A percentile compares a stretch with the other conserved stretches of the same genome.
Evolutionary conservation across 805 yeast genomes (phyloP).

Genomic region (Spathaspora sp.): DNA sequence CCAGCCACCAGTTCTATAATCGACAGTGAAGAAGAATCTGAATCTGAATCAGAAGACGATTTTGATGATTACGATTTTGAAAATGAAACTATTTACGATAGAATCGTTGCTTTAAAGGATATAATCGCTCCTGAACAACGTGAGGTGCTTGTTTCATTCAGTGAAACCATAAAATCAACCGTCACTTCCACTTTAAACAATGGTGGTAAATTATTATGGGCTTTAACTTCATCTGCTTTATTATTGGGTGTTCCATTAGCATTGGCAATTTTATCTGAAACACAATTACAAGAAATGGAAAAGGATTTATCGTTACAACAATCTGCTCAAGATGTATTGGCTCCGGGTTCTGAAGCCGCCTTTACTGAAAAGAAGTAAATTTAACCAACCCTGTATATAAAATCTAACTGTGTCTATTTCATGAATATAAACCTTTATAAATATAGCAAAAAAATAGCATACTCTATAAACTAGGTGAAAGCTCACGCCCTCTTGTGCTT

Average conservation of each 20-base stretch:
- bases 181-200: conserved; percentile 48
- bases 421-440: background rate
- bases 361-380: conserved; percentile 27
- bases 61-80: conserved; percentile 68
- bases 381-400: background rate
- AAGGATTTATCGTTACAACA: conserved; percentile 82
- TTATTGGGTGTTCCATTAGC: conserved; percentile 92
- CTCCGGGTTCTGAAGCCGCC: conserved; percentile 59
- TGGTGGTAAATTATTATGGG: conserved; percentile 81
- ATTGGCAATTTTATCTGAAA: conserved; percentile 84
- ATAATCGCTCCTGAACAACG: conserved; percentile 88
- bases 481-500: conserved; percentile 62
- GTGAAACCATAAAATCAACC: conserved; percentile 18
- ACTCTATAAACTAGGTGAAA: background rate
- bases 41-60: conserved; percentile 46
- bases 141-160: conserved; percentile 36
- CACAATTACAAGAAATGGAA: conserved; percentile 91
- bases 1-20: conserved; percentile 10
- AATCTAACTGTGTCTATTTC: background rate
- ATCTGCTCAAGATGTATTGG: conserved; percentile 70
- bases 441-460: background rate
- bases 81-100: conserved; percentile 80
- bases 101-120: conserved; percentile 89
- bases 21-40: conserved; percentile 28
- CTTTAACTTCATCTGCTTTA: conserved; percentile 74